phyloP scores from a whole-genome alignment of 2,329 filamentous ascomycete genomes.

The Apiospora phragmitis region DNA sequence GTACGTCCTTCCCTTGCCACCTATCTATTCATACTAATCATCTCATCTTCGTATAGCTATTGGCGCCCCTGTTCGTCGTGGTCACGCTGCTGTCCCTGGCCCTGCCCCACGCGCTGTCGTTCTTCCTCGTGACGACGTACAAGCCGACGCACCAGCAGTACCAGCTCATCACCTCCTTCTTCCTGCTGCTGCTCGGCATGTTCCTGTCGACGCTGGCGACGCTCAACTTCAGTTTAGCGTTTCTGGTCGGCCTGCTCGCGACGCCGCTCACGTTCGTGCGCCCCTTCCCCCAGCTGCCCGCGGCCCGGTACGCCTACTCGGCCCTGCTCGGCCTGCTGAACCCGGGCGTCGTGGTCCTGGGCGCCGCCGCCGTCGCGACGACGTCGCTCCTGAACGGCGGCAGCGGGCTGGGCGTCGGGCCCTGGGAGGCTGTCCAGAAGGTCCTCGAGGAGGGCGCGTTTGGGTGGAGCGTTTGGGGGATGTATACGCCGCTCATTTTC shows the following conservation, averaged over 20 bases:
- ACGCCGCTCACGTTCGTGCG: slow-evolving; percentile 76
- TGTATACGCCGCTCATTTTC: slow-evolving; percentile 87
- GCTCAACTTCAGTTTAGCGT: slow-evolving; percentile 89
- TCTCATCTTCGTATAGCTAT: slow-evolving; percentile 44
- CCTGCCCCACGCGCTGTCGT: slow-evolving; percentile 59
- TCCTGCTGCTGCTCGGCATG: slow-evolving; percentile 87
- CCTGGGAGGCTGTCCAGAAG: slow-evolving; percentile 42
- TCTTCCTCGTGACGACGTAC: slow-evolving; percentile 51
- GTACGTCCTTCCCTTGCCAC: slow-evolving; percentile 49
- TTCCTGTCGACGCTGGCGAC: slow-evolving; percentile 91
- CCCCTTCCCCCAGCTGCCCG: slow-evolving; percentile 43
- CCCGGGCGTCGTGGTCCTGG: slow-evolving; percentile 56
- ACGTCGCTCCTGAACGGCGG: background rate
- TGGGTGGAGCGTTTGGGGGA: slow-evolving; percentile 85
- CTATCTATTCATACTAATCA: background rate
- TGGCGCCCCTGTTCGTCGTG: slow-evolving; percentile 57
- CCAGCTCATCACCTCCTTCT: slow-evolving; percentile 83
- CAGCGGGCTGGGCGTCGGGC: slow-evolving; percentile 22
- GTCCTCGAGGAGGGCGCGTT: slow-evolving; percentile 75
- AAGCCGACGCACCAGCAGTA: slow-evolving; percentile 67
- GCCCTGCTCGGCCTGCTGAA: slow-evolving; percentile 60
- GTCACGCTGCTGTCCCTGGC: slow-evolving; percentile 57
- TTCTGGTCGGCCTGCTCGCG: slow-evolving; percentile 79
- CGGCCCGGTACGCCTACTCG: slow-evolving; percentile 43
- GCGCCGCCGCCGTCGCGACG: slow-evolving; percentile 40